Base-by-base conservation (phyloP, 306 rosid species). In the Vicia sativa region DNA sequence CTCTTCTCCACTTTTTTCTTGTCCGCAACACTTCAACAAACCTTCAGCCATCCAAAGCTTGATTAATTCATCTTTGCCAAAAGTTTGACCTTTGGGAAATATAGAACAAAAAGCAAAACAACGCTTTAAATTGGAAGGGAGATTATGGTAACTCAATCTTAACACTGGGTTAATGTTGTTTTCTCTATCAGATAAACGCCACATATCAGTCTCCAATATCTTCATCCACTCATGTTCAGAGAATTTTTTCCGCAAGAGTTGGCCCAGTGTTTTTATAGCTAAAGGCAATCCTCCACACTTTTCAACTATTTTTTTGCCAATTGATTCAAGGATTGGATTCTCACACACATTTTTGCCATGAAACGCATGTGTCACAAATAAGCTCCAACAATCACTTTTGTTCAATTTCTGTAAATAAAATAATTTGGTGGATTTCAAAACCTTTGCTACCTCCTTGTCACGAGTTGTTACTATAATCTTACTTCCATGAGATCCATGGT, bases 201-300 rank as follows among this genome's bases (percentile, higher is more conserved):
- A 45, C 11, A 45, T 0, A 14, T 45, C 52, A 14, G 11, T 45
- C 11, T 45, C 52, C 9, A 45, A 45, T 14, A 45, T 45, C 52
- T 45, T 45, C 15, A 45, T 19, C 52, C 52, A 45, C 7, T 45
- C 52, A 14, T 9, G 4, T 15, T 14, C 2, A 6, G 52, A 45
- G 23, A 45, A 45, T 14, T 45, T 45, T 45, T 19, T 45, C 14
- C 52, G 52, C 10, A 45, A 14, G 10, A 45, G 52, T 14, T 45
- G 15, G 4, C 52, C 52, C 11, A 45, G 6, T 2, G 23, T 15
- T 45, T 14, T 45, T 14, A 45, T 2, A 6, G 52, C 52, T 45
- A 45, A 45, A 14, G 50, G 50, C 50, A 45, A 45, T 1, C 50
- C 50, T 45, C 50, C 50, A 14, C 50, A 45, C 50, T 45, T 45